Percentiles rank a stretch among this genome's conserved stretches.
These are phyloP conservation scores for Exsudoporus floridanus DNA, from an alignment of 1,284 basidiomycete species.

Conservation along the genomic window DNA sequence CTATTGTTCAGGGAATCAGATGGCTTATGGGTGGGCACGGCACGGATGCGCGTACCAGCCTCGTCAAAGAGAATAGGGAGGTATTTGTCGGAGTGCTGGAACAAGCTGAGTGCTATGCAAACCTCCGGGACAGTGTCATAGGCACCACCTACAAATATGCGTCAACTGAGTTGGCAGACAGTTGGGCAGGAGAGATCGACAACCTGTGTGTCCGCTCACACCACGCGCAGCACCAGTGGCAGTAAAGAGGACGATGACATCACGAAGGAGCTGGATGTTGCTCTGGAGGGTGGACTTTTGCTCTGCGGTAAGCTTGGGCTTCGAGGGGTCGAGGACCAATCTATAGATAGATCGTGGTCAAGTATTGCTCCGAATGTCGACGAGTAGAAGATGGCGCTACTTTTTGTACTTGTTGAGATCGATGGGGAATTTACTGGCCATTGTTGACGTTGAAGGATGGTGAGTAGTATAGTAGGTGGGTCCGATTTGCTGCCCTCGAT, in stretches of 20 bases:
- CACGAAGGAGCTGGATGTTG: conserved; percentile 78
- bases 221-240: conserved; percentile 78
- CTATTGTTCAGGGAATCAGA: conserved; percentile 37
- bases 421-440: conserved; percentile 63
- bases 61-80: conserved; percentile 73
- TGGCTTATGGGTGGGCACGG: not conserved
- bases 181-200: conserved; percentile 5
- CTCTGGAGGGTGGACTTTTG: conserved; percentile 57
- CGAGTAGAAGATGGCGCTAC: conserved; percentile 38
- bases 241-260: conserved; percentile 81
- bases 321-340: conserved; percentile 67
- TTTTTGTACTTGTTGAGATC: conserved; percentile 75
- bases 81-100: conserved; percentile 62
- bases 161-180: conserved; percentile 8
- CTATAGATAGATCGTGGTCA: conserved; percentile 37
- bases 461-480: not conserved
- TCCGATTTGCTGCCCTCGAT: not conserved
- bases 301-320: conserved; percentile 57
- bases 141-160: conserved; percentile 58
- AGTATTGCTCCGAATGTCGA: not conserved
- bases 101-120: conserved; percentile 68
- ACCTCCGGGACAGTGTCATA: conserved; percentile 85
- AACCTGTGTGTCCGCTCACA: conserved; percentile 80
- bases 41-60: conserved; percentile 51
- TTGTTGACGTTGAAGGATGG: conserved; percentile 30